Conservation (phyloP, 2,329 filamentous ascomycete species). For the Helotiales sp. region DNA sequence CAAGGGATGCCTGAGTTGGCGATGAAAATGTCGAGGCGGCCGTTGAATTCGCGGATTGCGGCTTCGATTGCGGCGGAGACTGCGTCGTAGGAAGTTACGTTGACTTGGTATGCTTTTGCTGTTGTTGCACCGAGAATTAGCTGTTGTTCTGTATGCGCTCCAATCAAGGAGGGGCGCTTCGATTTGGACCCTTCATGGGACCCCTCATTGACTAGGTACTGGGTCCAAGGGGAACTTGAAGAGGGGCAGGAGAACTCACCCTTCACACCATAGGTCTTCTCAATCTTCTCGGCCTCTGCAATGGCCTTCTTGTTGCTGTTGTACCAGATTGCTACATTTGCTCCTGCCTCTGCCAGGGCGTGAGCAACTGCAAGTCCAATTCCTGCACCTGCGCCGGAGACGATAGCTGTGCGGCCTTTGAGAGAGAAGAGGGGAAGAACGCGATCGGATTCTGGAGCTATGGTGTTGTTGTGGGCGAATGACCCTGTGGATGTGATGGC, state of each 20-base stretch:
- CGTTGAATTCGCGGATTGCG: slow-evolving; percentile 68
- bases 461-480: slow-evolving; percentile 64
- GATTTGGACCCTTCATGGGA: not conserved
- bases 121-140: slow-evolving; percentile 9
- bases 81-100: slow-evolving; percentile 57
- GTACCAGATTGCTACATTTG: slow-evolving; percentile 56
- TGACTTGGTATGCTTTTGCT: slow-evolving; percentile 67
- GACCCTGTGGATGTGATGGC: slow-evolving; percentile 44
- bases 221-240: not conserved
- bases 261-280: slow-evolving; percentile 69
- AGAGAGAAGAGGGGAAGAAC: slow-evolving; percentile 67
- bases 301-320: slow-evolving; percentile 70
- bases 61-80: slow-evolving; percentile 49
- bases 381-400: slow-evolving; percentile 52
- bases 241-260: slow-evolving; percentile 51
- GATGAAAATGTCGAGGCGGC: slow-evolving; percentile 77
- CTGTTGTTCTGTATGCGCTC: slow-evolving; percentile 11
- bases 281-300: slow-evolving; percentile 65
- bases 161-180: slow-evolving; percentile 10
- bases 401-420: slow-evolving; percentile 59
- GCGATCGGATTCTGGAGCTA: slow-evolving; percentile 49
- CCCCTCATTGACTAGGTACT: not conserved
- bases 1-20: slow-evolving; percentile 80
- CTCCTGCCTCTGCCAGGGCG: slow-evolving; percentile 52
- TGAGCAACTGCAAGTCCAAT: slow-evolving; percentile 52